These are phyloP conservation scores for Ophiostoma pallidulum DNA, from an alignment of 2,329 filamentous ascomycete genomes.

Conservation along the genomic window DNA sequence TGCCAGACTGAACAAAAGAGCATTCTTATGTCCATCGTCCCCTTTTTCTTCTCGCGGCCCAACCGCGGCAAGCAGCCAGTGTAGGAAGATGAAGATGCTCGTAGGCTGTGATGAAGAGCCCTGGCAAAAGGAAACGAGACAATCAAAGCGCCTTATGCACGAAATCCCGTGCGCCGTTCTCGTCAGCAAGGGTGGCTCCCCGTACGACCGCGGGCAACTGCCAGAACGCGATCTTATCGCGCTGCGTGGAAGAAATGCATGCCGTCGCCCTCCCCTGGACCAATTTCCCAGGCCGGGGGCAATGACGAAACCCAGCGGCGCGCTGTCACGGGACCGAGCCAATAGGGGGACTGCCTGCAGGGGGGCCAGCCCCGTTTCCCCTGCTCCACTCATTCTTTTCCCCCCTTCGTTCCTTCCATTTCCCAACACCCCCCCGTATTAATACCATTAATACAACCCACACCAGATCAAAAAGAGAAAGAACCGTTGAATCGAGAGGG, in stretches of 20 bases:
- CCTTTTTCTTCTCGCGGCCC: neutral
- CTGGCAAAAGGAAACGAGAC: slow-evolving; percentile 8
- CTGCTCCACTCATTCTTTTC: slow-evolving; percentile 1
- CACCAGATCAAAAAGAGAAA: neutral
- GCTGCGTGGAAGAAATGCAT: neutral
- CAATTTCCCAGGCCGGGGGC: slow-evolving; percentile 2
- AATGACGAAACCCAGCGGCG: slow-evolving; percentile 6
- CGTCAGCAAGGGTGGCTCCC: neutral
- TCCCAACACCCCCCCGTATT: slow-evolving; percentile 1
- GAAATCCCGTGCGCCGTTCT: neutral
- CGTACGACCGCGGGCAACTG: too few relatives aligned
- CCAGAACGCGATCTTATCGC: too few relatives aligned
- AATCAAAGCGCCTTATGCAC: slow-evolving; percentile 8
- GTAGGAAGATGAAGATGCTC: too few relatives aligned
- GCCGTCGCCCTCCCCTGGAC: neutral
- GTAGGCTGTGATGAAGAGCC: neutral
- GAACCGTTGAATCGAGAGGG: slow-evolving; percentile 6
- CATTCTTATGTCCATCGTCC: too few relatives aligned
- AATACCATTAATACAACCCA: too few relatives aligned
- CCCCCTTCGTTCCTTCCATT: slow-evolving; percentile 9
- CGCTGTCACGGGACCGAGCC: neutral
- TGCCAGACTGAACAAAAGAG: too few relatives aligned
- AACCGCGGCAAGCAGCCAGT: too few relatives aligned
- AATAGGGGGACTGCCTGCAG: slow-evolving; percentile 3
- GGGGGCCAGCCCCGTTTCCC: neutral